A percentile compares a stretch with the other conserved stretches of the same genome.
Evolutionary conservation across 371 early-diverging fungal genomes (phyloP).

Genomic region (Mucor mucedo): DNA sequence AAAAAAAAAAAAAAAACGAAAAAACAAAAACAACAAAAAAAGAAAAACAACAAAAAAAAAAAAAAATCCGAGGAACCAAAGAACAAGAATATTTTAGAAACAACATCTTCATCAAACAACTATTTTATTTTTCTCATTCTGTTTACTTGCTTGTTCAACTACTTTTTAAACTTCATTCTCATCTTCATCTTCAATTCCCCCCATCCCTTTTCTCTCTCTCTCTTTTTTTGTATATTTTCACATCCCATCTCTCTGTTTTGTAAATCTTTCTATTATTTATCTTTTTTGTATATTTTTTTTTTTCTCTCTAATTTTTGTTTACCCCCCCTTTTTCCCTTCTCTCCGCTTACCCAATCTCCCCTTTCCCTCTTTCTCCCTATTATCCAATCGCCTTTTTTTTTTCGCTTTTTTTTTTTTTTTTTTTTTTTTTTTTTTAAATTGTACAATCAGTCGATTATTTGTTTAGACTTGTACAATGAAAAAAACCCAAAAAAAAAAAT

Average conservation of each 20-base stretch:
- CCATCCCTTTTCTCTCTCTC: neutral
- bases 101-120: conserved; percentile 8
- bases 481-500: conserved; percentile 9
- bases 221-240: conserved; percentile 13
- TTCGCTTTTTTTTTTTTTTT: conserved; percentile 19
- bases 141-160: no score
- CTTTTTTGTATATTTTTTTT: conserved; percentile 17
- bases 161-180: no score
- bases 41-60: neutral
- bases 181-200: neutral
- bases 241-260: conserved; percentile 14
- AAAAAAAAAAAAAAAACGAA: conserved; percentile 7
- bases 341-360: neutral
- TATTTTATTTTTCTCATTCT: neutral
- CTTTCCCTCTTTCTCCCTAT: neutral
- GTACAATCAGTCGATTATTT: conserved; percentile 17
- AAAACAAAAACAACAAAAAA: neutral
- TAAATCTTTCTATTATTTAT: conserved; percentile 16
- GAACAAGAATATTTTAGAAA: conserved; percentile 8
- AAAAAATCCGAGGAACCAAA: conserved; percentile 8
- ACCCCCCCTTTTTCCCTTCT: conserved; percentile 4
- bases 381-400: conserved; percentile 6
- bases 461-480: conserved; percentile 16
- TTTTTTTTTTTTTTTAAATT: conserved; percentile 4
- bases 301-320: conserved; percentile 13